Evolutionary conservation across 1,284 basidiomycete species (phyloP).

Genomic region (Athelia sp.): DNA sequence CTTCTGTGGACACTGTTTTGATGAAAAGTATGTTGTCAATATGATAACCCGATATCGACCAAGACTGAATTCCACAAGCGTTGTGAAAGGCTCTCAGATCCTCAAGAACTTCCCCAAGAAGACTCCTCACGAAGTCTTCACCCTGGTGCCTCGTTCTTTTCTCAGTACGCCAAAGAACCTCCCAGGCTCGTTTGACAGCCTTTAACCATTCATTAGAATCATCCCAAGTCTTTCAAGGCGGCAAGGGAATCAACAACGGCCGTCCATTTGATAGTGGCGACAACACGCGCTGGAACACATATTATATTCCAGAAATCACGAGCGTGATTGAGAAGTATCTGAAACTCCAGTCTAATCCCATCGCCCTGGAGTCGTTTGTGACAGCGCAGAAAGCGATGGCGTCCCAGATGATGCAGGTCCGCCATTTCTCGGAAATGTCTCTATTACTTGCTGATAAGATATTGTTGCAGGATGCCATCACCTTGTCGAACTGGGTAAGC

Average conservation of each 20-base stretch:
- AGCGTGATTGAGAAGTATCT: neutral
- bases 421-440: neutral
- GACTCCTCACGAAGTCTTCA: neutral
- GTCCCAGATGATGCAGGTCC: neutral
- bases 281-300: neutral
- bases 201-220: neutral
- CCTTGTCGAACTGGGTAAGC: neutral
- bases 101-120: neutral
- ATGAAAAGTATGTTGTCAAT: neutral
- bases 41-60: neutral
- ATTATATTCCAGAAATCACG: neutral
- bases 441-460: neutral
- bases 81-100: neutral
- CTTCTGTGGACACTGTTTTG: neutral
- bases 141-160: neutral
- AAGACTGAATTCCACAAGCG: neutral
- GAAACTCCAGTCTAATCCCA: neutral
- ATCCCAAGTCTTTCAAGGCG: neutral
- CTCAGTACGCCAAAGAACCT: slow-evolving; percentile 1
- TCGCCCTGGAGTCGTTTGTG: neutral
- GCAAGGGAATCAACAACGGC: neutral
- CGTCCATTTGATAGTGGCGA: neutral
- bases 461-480: slow-evolving; percentile 1
- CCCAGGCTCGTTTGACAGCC: neutral
- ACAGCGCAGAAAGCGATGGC: neutral